phyloP scores from a whole-genome alignment of 257 asterid species.

The Ilex asprella region DNA sequence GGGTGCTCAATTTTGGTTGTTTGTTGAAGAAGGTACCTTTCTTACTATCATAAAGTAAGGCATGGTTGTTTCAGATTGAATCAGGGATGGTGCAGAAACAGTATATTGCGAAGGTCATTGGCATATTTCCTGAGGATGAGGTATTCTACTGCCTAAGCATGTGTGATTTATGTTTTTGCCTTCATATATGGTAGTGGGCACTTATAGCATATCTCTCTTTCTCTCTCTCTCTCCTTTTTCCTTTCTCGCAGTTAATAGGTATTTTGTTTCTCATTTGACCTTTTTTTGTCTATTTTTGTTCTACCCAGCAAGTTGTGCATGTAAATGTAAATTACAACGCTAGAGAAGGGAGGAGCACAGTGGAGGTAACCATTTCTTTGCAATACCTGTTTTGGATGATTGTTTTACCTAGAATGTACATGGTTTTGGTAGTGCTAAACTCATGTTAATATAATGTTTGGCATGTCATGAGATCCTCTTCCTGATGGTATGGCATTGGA shows the following conservation, averaged over 20 bases:
- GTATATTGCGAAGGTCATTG: slow-evolving; percentile 79
- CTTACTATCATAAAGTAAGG: background rate
- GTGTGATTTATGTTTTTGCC: background rate
- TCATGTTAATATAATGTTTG: background rate
- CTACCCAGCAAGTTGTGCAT: slow-evolving; percentile 74
- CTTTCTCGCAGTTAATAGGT: too few relatives aligned
- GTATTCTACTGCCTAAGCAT: slow-evolving; percentile 25
- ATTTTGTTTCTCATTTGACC: slow-evolving; percentile 5
- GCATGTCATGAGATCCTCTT: background rate
- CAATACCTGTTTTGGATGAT: slow-evolving; percentile 1
- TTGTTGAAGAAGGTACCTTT: background rate
- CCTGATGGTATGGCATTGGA: background rate
- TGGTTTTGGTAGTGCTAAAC: too few relatives aligned
- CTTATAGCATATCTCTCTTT: too few relatives aligned
- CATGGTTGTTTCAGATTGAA: slow-evolving; percentile 55
- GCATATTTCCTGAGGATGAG: slow-evolving; percentile 86
- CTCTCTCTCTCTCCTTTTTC: background rate
- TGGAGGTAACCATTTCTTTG: slow-evolving; percentile 42
- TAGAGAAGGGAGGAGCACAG: slow-evolving; percentile 80
- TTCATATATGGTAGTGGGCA: too few relatives aligned
- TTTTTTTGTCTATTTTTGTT: slow-evolving; percentile 11
- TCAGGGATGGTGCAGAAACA: slow-evolving; percentile 77
- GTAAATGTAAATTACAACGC: slow-evolving; percentile 63
- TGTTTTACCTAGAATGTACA: too few relatives aligned
- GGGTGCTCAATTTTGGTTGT: background rate